phyloP scores from a whole-genome alignment of 176 grass and related monocot species.

The Cocos nucifera region DNA sequence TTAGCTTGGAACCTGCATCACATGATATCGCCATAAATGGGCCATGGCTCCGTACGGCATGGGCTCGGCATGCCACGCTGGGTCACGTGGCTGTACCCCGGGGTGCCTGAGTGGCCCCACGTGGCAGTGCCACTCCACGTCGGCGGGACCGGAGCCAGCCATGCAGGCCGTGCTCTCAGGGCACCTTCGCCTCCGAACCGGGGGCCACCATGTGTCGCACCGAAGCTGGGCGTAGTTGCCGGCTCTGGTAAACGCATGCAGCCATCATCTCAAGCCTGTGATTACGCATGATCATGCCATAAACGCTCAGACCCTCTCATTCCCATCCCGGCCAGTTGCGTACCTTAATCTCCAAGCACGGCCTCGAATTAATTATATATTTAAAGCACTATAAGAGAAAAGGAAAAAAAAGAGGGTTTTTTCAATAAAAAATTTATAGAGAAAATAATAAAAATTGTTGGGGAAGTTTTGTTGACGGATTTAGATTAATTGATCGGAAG shows the following conservation, averaged over 20 bases:
- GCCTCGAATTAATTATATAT: background rate
- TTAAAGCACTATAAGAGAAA: too few species aligned
- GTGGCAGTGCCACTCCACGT: background rate
- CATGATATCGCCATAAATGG: slow-evolving; percentile 22
- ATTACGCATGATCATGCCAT: background rate
- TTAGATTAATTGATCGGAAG: too few species aligned
- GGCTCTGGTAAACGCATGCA: slow-evolving; percentile 17
- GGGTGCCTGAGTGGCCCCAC: background rate
- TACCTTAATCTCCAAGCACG: slow-evolving; percentile 13
- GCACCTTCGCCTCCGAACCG: background rate
- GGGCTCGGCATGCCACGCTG: slow-evolving; percentile 21
- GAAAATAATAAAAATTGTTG: too few species aligned
- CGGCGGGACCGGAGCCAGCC: background rate
- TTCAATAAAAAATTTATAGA: too few species aligned
- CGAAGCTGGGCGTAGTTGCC: slow-evolving; percentile 23
- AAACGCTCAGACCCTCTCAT: background rate
- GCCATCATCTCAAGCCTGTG: slow-evolving; percentile 11
- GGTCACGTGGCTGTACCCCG: slow-evolving; percentile 32
- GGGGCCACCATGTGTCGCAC: background rate
- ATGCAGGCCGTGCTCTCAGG: background rate
- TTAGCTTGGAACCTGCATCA: slow-evolving; percentile 1
- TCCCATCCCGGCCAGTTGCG: too few species aligned
- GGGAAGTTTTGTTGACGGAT: too few species aligned
- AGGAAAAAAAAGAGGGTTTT: too few species aligned
- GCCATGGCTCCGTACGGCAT: slow-evolving; percentile 7